Evolutionary conservation across 306 rosid species (phyloP).

Genomic region (Medicago arabica): DNA sequence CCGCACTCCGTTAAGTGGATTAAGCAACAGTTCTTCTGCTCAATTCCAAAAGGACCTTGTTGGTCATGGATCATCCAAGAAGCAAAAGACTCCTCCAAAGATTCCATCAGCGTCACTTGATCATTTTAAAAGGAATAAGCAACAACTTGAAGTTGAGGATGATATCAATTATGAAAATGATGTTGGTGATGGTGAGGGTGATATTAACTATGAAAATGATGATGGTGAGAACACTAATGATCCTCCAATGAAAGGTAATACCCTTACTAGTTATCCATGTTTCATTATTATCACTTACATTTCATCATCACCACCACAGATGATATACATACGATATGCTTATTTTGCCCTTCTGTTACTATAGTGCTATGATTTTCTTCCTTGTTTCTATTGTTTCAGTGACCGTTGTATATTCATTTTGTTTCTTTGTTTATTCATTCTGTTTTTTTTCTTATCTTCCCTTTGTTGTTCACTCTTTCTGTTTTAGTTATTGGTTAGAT

Average conservation of each 20-base stretch:
- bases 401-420: not conserved
- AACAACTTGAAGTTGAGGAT: conserved; percentile 1
- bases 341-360: not conserved
- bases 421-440: not conserved
- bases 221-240: not conserved
- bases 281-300: too few relatives aligned
- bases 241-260: not conserved
- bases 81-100: not conserved
- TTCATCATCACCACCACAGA: not conserved
- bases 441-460: not conserved
- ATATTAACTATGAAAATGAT: not conserved
- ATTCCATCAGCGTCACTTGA: conserved; percentile 8
- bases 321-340: not conserved
- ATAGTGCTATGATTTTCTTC: not conserved
- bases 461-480: not conserved
- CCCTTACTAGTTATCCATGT: not conserved
- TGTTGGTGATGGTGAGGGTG: not conserved
- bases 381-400: not conserved
- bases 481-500: not conserved
- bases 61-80: conserved; percentile 3
- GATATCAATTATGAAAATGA: not conserved
- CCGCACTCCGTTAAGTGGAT: conserved; percentile 61
- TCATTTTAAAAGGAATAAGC: not conserved
- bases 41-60: conserved; percentile 15
- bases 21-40: conserved; percentile 51